Evolutionary conservation across 2,329 filamentous ascomycete species (phyloP), one percentile per base, ranked within the genome.

Genomic region (Cryphonectria carpinicola): DNA sequence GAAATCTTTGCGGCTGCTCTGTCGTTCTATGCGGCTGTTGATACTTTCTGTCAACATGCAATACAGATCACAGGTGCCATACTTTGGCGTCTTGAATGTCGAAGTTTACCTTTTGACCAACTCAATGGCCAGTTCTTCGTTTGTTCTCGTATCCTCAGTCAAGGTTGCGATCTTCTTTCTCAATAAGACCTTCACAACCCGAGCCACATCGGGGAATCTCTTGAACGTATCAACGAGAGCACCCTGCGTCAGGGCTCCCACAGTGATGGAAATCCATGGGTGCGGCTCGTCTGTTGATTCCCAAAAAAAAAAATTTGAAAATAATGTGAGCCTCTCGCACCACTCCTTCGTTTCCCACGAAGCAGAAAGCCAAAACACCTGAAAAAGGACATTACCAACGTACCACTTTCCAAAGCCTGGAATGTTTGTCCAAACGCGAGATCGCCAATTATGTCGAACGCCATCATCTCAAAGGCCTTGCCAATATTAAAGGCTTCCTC

Each of bases 351-450:
- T 46, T 19, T 46, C 4, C 14, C 19, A 46, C 14, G 43, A 46
- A 22, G 14, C 43, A 46, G 43, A 46, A 46, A 17, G 13, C 37
- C 37, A 10, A 37, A 37, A 37, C 37, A 37, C 10, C 37, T 11
- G 37, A 37, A 37, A 37, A 11, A 22, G 3, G 14, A 60, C 8
- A 4, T 22, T 3, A 22, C 0, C 13, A 22, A 39, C 73, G 25
- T 56, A 77, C 78, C 78, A 56, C 69, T 72, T 49, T 77, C 71
- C 14, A 81, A 65, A 67, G 75, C 76, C 14, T 76, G 74, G 72
- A 82, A 83, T 1, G 78, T 78, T 66, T 83, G 79, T 5, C 82
- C 82, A 73, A 84, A 84, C 0, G 82, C 79, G 65, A 84, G 78
- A 69, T 84, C 82, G 22, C 81, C 81, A 28, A 81, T 75, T 43